Base-by-base conservation (phyloP, 257 asterid species). In the Cynanchum wilfordii region DNA sequence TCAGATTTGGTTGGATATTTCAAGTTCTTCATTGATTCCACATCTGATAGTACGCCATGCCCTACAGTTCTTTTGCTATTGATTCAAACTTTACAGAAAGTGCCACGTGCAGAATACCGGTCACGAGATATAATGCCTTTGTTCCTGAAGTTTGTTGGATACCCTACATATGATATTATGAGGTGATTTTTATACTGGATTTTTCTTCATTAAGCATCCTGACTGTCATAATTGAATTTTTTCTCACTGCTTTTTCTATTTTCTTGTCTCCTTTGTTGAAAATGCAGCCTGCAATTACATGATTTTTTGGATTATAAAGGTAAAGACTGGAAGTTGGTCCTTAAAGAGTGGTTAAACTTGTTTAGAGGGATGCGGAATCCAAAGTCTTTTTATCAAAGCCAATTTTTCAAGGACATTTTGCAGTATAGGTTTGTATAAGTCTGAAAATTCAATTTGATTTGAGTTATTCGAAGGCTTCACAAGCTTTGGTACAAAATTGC, bases 81-180 rank as follows among this genome's bases (percentile, higher is more conserved):
- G 87, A 86, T 94, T 82, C 92, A 85, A 75, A 73, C 89, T 47
- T 83, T 94, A 70, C 95, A 87, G 75, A 88, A 84, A 83, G 90
- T 89, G 76, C 91, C 91, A 67, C 82, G 88, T 58, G 86, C 74
- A 13, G 97, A 91, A 84, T 86, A 89, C 57, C 87, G 84, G 81
- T 84, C 92, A 76, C 82, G 80, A 72, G 90, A 89, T 71, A 76
- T 91, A 72, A 69, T 94, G 71, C 93, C 95, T 76, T 78, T 91
- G 85, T 94, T 94, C 78, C 75, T 94, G 82, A 88, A 86, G 87
- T 91, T 88, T 76, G 72, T 94, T 68, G 99, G 99, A 75, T 89
- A 89, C 77, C 73, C 64, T 74, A 86, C 76, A 65, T 84, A 84
- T 52, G 83, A 85, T 59, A 75, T 75, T 65, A 51, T 75, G 69